Base-by-base conservation (phyloP, 768 basidiomycete species). In the Boletales sp. region DNA sequence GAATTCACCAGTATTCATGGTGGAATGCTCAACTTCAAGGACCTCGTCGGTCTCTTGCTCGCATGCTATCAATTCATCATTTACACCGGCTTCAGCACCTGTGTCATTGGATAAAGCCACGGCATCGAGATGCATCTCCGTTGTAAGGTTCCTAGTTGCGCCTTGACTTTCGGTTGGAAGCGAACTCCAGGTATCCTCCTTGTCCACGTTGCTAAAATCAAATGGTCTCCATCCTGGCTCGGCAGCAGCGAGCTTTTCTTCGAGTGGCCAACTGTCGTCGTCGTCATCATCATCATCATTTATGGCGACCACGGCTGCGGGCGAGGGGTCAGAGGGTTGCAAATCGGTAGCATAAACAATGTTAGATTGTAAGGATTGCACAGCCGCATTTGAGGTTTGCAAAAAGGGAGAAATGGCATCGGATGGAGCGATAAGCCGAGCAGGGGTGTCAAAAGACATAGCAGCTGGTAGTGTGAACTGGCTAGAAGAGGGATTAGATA, bases 141-240 rank as follows among this genome's bases (percentile, higher is more conserved):
- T 19, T 7, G 53, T 50, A 18, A 68, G 51, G 19, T 40, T 63
- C 44, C 65, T 55, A 8, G 65, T 68, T 10, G 57, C 57, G 13
- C 55, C 68, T 55, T 81, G 80, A 57, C 78, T 83, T 54, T 81
- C 74, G 14, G 82, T 83, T 18, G 81, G 83, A 45, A 77, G 60
- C 15, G 84, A 83, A 55, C 84, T 87, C 87, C 87, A 89, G 15
- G 87, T 87, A 67, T 82, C 76, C 53, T 81, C 85, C 57, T 88
- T 87, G 41, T 87, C 86, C 8, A 72, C 67, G 19, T 66, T 63
- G 48, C 67, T 74, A 43, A 71, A 68, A 27, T 77, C 78, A 55
- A 83, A 83, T 40, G 76, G 72, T 14, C 78, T 79, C 87, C 87
- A 89, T 51, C 76, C 70, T 48, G 68, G 76, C 32, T 78, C 72